Evolutionary conservation across 352 stramenopile genomes (phyloP).

Genomic region (Pythium aristosporum): DNA sequence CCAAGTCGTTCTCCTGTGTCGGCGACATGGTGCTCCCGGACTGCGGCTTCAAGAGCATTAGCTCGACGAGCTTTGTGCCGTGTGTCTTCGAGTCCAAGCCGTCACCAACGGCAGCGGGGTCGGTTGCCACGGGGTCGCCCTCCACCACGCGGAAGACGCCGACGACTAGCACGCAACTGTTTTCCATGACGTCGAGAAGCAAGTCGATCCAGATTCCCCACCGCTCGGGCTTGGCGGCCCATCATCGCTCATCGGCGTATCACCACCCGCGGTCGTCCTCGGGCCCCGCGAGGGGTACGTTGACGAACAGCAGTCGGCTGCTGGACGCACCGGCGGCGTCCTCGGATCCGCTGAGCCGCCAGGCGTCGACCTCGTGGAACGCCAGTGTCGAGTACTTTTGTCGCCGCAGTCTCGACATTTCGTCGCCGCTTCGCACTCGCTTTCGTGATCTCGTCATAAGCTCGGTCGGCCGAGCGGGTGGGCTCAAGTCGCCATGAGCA

Average conservation of each 20-base stretch:
- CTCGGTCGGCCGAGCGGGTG: conserved; percentile 46
- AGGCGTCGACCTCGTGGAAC: conserved; percentile 32
- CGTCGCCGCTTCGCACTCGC: conserved; percentile 51
- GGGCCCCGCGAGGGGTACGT: conserved; percentile 26
- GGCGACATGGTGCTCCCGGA: conserved; percentile 28
- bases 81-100: background rate
- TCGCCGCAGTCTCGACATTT: conserved; percentile 65
- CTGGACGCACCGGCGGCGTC: conserved; percentile 37
- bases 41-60: conserved; percentile 18
- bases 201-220: conserved; percentile 60
- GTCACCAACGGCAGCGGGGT: background rate
- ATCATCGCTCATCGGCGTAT: conserved; percentile 13
- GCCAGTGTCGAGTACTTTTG: conserved; percentile 54
- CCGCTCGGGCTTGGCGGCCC: background rate
- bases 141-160: background rate
- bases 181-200: conserved; percentile 23
- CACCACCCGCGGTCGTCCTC: conserved; percentile 33
- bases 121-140: no score
- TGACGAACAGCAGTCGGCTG: conserved; percentile 5
- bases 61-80: conserved; percentile 5
- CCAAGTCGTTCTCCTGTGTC: conserved; percentile 46
- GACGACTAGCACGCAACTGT: background rate
- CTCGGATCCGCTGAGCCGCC: conserved; percentile 53
- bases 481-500: conserved; percentile 45
- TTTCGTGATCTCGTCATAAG: conserved; percentile 66